These are phyloP conservation scores for Erigeron philadelphicus DNA, from an alignment of 140 eudicot genomes.

Conservation along the genomic window DNA sequence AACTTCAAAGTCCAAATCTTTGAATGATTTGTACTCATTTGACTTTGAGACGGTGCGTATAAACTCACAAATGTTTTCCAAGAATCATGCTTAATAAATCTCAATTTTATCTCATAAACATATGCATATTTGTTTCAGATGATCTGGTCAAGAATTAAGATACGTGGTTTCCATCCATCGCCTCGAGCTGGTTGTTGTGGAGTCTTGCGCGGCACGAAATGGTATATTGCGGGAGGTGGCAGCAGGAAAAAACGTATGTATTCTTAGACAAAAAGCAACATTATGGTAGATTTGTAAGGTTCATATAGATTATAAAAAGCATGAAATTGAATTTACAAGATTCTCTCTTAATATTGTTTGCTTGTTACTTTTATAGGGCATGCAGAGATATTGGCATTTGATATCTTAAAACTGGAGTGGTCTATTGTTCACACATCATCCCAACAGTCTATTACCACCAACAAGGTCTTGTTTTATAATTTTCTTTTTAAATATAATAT, in stretches of 20 bases:
- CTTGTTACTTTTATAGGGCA: slow-evolving; percentile 50
- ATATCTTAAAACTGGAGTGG: slow-evolving; percentile 74
- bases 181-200: slow-evolving; percentile 98
- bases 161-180: slow-evolving; percentile 78
- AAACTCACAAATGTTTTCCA: background rate
- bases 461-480: slow-evolving; percentile 46
- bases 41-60: slow-evolving; percentile 89
- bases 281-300: background rate
- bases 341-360: background rate
- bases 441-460: slow-evolving; percentile 66
- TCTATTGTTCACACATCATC: slow-evolving; percentile 68
- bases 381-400: slow-evolving; percentile 71
- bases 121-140: slow-evolving; percentile 41
- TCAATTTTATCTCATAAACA: background rate
- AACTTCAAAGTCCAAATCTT: slow-evolving; percentile 77
- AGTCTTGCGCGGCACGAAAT: slow-evolving; percentile 85
- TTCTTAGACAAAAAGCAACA: background rate
- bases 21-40: slow-evolving; percentile 78
- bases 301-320: background rate
- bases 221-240: slow-evolving; percentile 97
- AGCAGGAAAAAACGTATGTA: slow-evolving; percentile 76
- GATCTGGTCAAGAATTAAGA: slow-evolving; percentile 92
- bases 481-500: background rate
- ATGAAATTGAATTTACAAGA: no score
- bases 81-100: background rate